Conservation (phyloP, 768 basidiomycete species). For the Rhodotorula diobovata region DNA sequence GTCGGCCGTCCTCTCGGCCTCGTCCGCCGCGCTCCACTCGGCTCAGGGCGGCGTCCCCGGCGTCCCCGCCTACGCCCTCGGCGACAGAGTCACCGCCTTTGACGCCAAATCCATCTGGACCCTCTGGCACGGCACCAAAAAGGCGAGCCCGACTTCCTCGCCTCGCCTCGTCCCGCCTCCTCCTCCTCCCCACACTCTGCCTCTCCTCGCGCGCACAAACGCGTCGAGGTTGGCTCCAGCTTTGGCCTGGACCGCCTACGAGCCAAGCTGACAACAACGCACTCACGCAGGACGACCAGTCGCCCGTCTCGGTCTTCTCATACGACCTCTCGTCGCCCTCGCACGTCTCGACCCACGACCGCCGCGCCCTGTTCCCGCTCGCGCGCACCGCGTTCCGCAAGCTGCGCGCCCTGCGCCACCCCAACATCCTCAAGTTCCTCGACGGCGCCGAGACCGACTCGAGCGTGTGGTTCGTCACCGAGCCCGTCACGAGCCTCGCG, state of each 20-base stretch:
- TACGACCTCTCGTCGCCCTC: slow-evolving; percentile 59
- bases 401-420: slow-evolving; percentile 84
- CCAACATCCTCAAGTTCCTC: slow-evolving; percentile 91
- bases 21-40: slow-evolving; percentile 17
- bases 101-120: slow-evolving; percentile 73
- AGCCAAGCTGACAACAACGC: not conserved
- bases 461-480: slow-evolving; percentile 86
- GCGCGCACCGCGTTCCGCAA: slow-evolving; percentile 88
- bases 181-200: not conserved
- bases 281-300: slow-evolving; percentile 71
- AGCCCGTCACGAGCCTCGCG: slow-evolving; percentile 75
- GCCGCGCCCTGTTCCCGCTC: slow-evolving; percentile 63
- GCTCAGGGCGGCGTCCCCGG: slow-evolving; percentile 35
- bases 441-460: slow-evolving; percentile 87
- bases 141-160: slow-evolving; percentile 54
- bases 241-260: no score
- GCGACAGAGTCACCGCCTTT: slow-evolving; percentile 25
- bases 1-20: slow-evolving; percentile 23
- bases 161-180: not conserved
- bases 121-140: slow-evolving; percentile 80
- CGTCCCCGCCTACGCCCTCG: slow-evolving; percentile 37
- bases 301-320: slow-evolving; percentile 81
- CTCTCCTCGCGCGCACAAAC: no score
- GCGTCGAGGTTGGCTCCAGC: no score
- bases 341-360: slow-evolving; percentile 49